These are phyloP conservation scores for Pelagophyceae sp. DNA, from an alignment of 352 stramenopile species.

Conservation along the genomic window DNA sequence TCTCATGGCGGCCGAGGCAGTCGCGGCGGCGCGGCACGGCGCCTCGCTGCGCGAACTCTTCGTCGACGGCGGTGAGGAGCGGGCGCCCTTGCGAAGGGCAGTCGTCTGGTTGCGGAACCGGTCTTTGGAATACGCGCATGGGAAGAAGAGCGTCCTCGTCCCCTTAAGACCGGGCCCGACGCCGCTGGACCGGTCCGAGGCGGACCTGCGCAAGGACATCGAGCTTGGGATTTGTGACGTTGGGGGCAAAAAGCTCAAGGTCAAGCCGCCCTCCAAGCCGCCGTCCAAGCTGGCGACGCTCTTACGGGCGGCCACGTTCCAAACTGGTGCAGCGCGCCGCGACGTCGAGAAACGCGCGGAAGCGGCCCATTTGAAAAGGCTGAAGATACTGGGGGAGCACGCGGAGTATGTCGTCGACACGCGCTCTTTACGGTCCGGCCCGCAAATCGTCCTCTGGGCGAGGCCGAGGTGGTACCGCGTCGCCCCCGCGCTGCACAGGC, in stretches of 20 bases:
- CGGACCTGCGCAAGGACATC: background rate
- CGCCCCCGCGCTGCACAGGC: background rate
- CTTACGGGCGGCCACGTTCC: background rate
- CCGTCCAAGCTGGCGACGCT: background rate
- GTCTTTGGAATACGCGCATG: background rate
- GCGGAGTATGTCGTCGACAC: background rate
- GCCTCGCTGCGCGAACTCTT: background rate
- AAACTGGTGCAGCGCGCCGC: background rate
- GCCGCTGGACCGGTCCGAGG: background rate
- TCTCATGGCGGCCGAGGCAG: background rate
- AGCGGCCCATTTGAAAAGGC: background rate
- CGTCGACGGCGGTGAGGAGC: background rate
- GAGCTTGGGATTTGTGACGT: too few species aligned
- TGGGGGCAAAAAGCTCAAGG: too few species aligned
- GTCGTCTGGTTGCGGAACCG: conserved; percentile 13
- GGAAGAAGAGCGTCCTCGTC: background rate
- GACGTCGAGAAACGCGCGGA: background rate
- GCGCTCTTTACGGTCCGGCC: background rate
- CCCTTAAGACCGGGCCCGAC: background rate
- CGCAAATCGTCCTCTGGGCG: background rate
- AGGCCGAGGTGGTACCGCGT: background rate
- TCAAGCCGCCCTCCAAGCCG: background rate
- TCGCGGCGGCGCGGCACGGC: background rate
- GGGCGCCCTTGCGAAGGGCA: background rate
- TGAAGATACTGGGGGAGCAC: background rate